Conservation (phyloP, 441 rosid genomes). For the Gossypium davidsonii region DNA sequence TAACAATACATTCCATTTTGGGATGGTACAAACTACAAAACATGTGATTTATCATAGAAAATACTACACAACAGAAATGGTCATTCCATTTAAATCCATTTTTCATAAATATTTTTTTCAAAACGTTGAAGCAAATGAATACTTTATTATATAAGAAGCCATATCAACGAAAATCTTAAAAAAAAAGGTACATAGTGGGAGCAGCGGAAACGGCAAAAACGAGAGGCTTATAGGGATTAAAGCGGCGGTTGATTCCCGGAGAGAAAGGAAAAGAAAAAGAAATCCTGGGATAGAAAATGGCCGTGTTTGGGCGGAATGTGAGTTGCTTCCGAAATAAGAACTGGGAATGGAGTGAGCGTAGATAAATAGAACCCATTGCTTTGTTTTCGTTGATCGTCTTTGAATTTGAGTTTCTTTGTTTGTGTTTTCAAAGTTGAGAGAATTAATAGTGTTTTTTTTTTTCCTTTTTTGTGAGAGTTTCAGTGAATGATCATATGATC, state of each 20-base stretch:
- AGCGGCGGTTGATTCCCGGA: background rate
- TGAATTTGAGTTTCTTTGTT: background rate
- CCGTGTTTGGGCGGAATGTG: background rate
- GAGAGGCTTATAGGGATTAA: background rate
- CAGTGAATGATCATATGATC: background rate
- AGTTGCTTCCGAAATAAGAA: slow-evolving; percentile 1
- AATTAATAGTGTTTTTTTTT: background rate
- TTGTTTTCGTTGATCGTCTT: background rate
- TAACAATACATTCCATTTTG: background rate
- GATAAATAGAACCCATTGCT: slow-evolving; percentile 21
- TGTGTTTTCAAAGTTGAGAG: background rate
- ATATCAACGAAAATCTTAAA: background rate
- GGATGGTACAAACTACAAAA: background rate
- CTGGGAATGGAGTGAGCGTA: slow-evolving; percentile 9
- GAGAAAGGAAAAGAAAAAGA: slow-evolving; percentile 25
- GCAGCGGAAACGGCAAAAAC: slow-evolving; percentile 35
- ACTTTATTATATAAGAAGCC: background rate
- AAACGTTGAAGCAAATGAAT: background rate
- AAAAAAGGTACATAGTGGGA: slow-evolving; percentile 27
- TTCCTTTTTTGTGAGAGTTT: background rate
- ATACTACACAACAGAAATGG: background rate
- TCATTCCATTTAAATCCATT: background rate
- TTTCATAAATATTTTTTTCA: background rate
- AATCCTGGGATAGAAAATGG: slow-evolving; percentile 17
- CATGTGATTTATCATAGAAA: background rate